phyloP scores from a whole-genome alignment of 805 yeast genomes.

The Citeromyces matritensis region DNA sequence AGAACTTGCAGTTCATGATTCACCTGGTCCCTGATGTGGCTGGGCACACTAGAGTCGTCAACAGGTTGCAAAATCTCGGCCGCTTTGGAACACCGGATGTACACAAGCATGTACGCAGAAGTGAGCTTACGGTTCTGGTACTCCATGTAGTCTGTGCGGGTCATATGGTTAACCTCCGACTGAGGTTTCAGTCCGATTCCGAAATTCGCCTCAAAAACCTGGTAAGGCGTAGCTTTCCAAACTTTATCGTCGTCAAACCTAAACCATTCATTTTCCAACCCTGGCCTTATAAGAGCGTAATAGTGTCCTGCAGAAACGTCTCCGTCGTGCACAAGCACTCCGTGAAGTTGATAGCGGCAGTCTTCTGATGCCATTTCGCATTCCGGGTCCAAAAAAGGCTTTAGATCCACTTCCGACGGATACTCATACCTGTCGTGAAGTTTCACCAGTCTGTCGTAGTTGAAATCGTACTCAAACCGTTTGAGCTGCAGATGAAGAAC shows the following conservation, averaged over 20 bases:
- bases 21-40: slow-evolving; percentile 51
- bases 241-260: slow-evolving; percentile 94
- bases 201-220: slow-evolving; percentile 84
- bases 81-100: slow-evolving; percentile 51
- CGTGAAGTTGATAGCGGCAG: slow-evolving; percentile 76
- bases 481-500: slow-evolving; percentile 88
- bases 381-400: slow-evolving; percentile 60
- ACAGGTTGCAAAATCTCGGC: slow-evolving; percentile 45
- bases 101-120: slow-evolving; percentile 94
- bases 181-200: slow-evolving; percentile 57
- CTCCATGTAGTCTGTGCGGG: slow-evolving; percentile 46
- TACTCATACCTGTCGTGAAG: slow-evolving; percentile 87
- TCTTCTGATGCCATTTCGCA: slow-evolving; percentile 30
- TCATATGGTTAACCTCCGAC: slow-evolving; percentile 29
- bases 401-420: slow-evolving; percentile 68
- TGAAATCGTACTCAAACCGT: slow-evolving; percentile 88
- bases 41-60: slow-evolving; percentile 43
- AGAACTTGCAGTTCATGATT: slow-evolving; percentile 46
- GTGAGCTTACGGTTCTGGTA: slow-evolving; percentile 69
- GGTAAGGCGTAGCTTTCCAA: slow-evolving; percentile 68
- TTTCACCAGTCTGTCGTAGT: slow-evolving; percentile 76
- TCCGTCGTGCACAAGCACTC: slow-evolving; percentile 92
- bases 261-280: slow-evolving; percentile 57
- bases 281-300: slow-evolving; percentile 85
- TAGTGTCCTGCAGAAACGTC: slow-evolving; percentile 94